Evolutionary conservation across 768 basidiomycete genomes (phyloP).

Genomic region (Lactarius evosmus): DNA sequence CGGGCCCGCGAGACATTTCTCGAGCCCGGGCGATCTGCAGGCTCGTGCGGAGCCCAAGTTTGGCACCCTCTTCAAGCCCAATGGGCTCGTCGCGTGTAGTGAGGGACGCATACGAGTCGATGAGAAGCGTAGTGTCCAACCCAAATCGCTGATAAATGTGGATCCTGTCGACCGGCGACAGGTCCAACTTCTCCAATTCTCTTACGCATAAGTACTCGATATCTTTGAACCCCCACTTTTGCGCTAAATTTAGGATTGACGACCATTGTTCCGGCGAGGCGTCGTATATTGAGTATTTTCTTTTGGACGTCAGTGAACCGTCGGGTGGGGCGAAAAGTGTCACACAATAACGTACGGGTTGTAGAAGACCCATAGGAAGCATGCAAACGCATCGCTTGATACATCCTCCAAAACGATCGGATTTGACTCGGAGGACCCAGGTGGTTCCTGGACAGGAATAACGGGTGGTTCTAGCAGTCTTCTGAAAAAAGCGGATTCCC

Average conservation of each 20-base stretch:
- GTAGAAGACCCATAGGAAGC: constrained; percentile 38
- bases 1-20: constrained; percentile 32
- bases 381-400: constrained; percentile 31
- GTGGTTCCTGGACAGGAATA: constrained; percentile 28
- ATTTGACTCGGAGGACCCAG: constrained; percentile 35
- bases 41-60: constrained; percentile 42
- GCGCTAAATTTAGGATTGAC: constrained; percentile 40
- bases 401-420: constrained; percentile 34
- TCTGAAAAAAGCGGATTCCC: constrained; percentile 21
- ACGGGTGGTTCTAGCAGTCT: neutral
- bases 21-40: constrained; percentile 40
- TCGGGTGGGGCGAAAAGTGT: neutral
- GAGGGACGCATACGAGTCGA: constrained; percentile 38
- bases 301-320: constrained; percentile 19
- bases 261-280: constrained; percentile 43
- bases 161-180: constrained; percentile 40
- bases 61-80: constrained; percentile 40
- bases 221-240: constrained; percentile 41
- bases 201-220: constrained; percentile 41
- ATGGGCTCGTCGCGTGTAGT: constrained; percentile 40
- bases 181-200: constrained; percentile 39
- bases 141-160: constrained; percentile 39
- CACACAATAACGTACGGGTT: constrained; percentile 33
- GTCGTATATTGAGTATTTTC: constrained; percentile 40
- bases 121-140: constrained; percentile 37